Base-by-base conservation (phyloP, 1,284 basidiomycete species). In the Fomitopsis palustris region DNA sequence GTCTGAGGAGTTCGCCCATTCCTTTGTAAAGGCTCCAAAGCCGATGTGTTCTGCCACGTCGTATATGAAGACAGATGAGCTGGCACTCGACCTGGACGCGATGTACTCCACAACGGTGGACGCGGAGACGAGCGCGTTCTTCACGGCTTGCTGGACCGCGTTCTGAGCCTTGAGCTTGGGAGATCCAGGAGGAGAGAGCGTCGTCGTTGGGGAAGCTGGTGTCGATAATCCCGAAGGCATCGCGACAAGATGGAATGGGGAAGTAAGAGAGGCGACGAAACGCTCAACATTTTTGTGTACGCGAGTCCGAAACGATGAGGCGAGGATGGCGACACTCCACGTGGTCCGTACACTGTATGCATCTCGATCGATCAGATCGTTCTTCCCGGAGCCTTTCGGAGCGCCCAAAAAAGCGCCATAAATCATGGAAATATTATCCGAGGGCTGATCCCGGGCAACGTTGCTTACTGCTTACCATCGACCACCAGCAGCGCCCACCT, bases 21-120 rank as follows among this genome's bases (percentile, higher is more conserved):
- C 77, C 65, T 85, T 87, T 19, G 88, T 87, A 55, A 86, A 74
- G 0, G 80, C 77, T 16, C 92, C 92, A 67, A 94, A 92, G 43
- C 91, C 88, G 19, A 81, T 82, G 65, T 92, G 88, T 63, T 90
- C 85, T 9, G 92, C 90, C 56, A 93, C 79, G 69, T 94, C 92
- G 69, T 91, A 93, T 51, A 91, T 73, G 70, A 92, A 92, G 61
- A 93, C 82, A 17, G 84, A 77, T 14, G 87, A 90, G 71, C 81
- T 88, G 38, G 79, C 74, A 9, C 70, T 66, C 4, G 74, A 62
- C 42, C 79, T 78, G 10, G 87, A 87, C 12, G 87, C 78, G 53
- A 91, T 73, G 62, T 80, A 82, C 73, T 93, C 90, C 54, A 93
- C 76, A 60, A 86, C 70, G 29, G 81, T 79, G 14, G 87, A 88